Percentiles rank a stretch among this genome's conserved stretches.
Evolutionary conservation across 371 early-diverging fungal species (phyloP).

Genomic region (Mucor saturninus): DNA sequence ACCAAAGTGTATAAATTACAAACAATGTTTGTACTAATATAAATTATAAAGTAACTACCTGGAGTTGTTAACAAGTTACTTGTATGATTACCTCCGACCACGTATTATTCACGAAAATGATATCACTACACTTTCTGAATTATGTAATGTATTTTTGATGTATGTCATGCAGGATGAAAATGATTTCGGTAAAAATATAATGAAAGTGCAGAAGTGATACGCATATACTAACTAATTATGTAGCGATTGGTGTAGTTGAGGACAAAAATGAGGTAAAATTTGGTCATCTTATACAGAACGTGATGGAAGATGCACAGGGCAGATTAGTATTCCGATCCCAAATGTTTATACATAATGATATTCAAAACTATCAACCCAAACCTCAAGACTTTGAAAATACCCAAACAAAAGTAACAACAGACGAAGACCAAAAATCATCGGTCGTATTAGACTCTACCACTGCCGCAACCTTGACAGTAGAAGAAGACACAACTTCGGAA

Average conservation of each 20-base stretch:
- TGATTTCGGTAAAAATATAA: constrained; percentile 21
- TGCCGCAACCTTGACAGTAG: constrained; percentile 48
- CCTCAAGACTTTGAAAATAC: constrained; percentile 64
- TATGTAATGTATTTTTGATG: constrained; percentile 76
- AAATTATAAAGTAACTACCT: constrained; percentile 62
- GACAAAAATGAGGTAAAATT: constrained; percentile 59
- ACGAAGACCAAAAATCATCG: constrained; percentile 25
- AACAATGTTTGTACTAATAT: background rate
- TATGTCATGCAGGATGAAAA: constrained; percentile 61
- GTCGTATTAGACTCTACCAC: constrained; percentile 30
- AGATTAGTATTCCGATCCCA: constrained; percentile 86
- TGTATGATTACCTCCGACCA: constrained; percentile 87
- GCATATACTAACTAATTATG: background rate
- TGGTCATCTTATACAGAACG: constrained; percentile 70
- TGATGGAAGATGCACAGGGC: constrained; percentile 86
- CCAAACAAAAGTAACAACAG: constrained; percentile 1
- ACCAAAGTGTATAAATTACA: background rate
- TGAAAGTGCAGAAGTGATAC: background rate
- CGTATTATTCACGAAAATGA: constrained; percentile 82
- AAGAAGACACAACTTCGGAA: constrained; percentile 38
- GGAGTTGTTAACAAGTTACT: constrained; percentile 63
- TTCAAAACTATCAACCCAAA: constrained; percentile 76
- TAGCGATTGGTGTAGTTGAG: constrained; percentile 28
- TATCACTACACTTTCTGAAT: constrained; percentile 78
- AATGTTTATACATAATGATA: constrained; percentile 76